phyloP scores from a whole-genome alignment of 495 filamentous ascomycete species.

The Bombardia bombarda region DNA sequence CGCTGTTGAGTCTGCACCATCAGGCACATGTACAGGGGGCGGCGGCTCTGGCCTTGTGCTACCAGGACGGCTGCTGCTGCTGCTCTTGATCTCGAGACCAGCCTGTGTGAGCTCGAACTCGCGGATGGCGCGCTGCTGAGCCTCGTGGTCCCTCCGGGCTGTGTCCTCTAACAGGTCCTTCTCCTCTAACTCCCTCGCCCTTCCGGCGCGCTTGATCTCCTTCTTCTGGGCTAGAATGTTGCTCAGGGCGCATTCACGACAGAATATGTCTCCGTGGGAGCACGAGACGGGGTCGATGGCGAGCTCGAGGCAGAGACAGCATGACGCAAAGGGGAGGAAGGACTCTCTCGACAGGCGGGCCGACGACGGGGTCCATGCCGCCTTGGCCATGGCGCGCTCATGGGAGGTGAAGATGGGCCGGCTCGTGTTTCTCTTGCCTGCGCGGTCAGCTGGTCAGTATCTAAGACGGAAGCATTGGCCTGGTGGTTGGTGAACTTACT shows the following conservation, averaged over 20 bases:
- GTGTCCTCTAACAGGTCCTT: conserved; percentile 47
- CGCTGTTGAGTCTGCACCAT: conserved; percentile 9
- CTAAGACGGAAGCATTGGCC: neutral
- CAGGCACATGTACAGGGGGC: neutral
- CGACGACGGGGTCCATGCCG: conserved; percentile 70
- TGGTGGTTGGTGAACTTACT: conserved; percentile 33
- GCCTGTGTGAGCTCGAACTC: conserved; percentile 63
- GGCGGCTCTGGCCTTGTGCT: conserved; percentile 8
- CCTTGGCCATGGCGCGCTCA: conserved; percentile 73
- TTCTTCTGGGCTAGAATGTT: conserved; percentile 87
- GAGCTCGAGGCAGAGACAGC: conserved; percentile 79
- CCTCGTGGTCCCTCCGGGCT: conserved; percentile 49
- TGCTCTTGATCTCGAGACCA: conserved; percentile 55
- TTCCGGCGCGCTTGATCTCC: conserved; percentile 81
- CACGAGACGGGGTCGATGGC: conserved; percentile 72
- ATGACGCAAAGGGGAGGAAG: conserved; percentile 88
- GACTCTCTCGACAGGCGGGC: conserved; percentile 88
- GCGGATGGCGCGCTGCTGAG: conserved; percentile 44
- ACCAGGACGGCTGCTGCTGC: conserved; percentile 22
- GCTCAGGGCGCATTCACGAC: conserved; percentile 84
- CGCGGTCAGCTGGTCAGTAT: conserved; percentile 13
- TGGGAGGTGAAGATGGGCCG: conserved; percentile 93
- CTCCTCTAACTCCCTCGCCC: conserved; percentile 50
- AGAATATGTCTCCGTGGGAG: conserved; percentile 84
- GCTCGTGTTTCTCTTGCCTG: conserved; percentile 90